Percentiles rank a stretch among this genome's conserved stretches.
Evolutionary conservation across 768 basidiomycete genomes (phyloP).

Genomic region (Porphyrellus cyaneotinctus): DNA sequence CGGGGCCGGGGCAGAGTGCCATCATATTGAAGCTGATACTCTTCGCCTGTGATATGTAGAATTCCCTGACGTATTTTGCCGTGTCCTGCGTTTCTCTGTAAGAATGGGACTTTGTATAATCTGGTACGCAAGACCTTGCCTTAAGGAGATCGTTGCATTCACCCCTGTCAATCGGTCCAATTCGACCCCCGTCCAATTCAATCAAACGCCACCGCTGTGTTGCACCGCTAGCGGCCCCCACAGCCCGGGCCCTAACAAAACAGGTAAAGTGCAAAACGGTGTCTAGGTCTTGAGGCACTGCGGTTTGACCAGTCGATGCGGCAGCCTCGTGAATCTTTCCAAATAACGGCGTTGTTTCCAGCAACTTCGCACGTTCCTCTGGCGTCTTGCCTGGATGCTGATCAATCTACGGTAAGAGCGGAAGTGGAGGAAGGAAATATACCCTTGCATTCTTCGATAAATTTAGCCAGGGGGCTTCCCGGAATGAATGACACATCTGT

Average conservation of each 20-base stretch:
- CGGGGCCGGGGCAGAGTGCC: conserved; percentile 37
- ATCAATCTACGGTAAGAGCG: background rate
- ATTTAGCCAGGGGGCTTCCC: conserved; percentile 57
- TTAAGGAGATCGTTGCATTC: conserved; percentile 53
- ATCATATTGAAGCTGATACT: conserved; percentile 47
- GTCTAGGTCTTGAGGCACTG: conserved; percentile 57
- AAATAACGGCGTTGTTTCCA: conserved; percentile 76
- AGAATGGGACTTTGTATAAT: background rate
- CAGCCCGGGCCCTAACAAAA: conserved; percentile 68
- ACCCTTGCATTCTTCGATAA: conserved; percentile 65
- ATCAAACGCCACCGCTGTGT: conserved; percentile 48
- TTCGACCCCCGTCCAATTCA: conserved; percentile 80
- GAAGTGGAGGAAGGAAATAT: background rate
- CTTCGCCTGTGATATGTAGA: conserved; percentile 37
- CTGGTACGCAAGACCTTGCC: conserved; percentile 30
- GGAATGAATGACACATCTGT: conserved; percentile 54
- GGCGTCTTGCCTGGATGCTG: conserved; percentile 55
- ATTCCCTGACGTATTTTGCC: conserved; percentile 42
- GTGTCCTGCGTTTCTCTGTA: conserved; percentile 36
- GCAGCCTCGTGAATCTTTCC: conserved; percentile 70
- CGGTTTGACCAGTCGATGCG: conserved; percentile 66
- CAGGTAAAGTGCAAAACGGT: conserved; percentile 85
- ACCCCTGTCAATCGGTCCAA: conserved; percentile 79
- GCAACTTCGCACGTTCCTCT: conserved; percentile 65
- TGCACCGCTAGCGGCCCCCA: conserved; percentile 19